These are phyloP conservation scores for Lodderomyces theae DNA, from an alignment of 1,139 yeast species.

Conservation along the genomic window DNA sequence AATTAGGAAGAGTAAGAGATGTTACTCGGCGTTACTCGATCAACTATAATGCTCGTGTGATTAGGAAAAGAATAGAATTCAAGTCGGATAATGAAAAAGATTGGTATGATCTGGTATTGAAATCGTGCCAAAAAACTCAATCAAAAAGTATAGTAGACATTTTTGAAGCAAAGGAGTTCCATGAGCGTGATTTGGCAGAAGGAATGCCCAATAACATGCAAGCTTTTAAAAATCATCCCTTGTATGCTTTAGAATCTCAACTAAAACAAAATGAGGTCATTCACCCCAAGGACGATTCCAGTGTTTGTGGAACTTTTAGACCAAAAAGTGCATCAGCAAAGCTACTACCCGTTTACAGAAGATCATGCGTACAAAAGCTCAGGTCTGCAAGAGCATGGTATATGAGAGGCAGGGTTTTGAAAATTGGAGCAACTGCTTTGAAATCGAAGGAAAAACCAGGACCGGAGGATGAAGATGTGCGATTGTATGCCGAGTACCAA, in stretches of 20 bases:
- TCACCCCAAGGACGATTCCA: constrained; percentile 56
- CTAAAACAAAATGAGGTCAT: constrained; percentile 69
- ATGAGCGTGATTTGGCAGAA: constrained; percentile 64
- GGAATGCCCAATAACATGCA: constrained; percentile 84
- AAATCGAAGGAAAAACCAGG: constrained; percentile 30
- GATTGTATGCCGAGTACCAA: constrained; percentile 71
- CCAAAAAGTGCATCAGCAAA: constrained; percentile 30
- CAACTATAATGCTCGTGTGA: constrained; percentile 68
- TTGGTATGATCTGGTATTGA: constrained; percentile 60
- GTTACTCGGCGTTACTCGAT: constrained; percentile 81
- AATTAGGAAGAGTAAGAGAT: constrained; percentile 65
- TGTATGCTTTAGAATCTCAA: constrained; percentile 79
- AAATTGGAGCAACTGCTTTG: constrained; percentile 66
- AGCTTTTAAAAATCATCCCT: constrained; percentile 85
- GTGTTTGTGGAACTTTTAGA: constrained; percentile 67
- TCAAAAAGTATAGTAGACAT: constrained; percentile 52
- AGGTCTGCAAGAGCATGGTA: constrained; percentile 86
- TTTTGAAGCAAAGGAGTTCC: constrained; percentile 69
- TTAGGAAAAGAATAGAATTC: constrained; percentile 65
- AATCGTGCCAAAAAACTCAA: constrained; percentile 28
- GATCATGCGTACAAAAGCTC: constrained; percentile 61
- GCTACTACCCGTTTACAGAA: constrained; percentile 59
- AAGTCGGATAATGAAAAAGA: constrained; percentile 52
- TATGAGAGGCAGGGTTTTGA: constrained; percentile 71
- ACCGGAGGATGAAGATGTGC: constrained; percentile 46